Percentiles rank a stretch among this genome's conserved stretches.
These are phyloP conservation scores for Neocallimastix lanati DNA, from an alignment of 192 early-diverging fungal genomes.

Conservation along the genomic window DNA sequence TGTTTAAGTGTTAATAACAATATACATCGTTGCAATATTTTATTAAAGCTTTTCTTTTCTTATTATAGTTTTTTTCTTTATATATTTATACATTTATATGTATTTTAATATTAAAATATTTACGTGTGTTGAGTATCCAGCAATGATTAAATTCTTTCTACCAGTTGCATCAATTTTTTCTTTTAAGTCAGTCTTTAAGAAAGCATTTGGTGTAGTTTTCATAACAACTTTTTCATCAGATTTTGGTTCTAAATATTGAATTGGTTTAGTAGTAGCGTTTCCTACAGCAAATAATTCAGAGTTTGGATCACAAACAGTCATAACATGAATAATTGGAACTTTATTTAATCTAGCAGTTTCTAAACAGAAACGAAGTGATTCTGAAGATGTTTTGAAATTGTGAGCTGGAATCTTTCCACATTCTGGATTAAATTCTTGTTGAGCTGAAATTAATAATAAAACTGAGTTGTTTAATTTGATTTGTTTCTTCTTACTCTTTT, in stretches of 20 bases:
- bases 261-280: background rate
- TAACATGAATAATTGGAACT: background rate
- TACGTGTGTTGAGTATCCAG: background rate
- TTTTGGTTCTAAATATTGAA: background rate
- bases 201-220: background rate
- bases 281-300: background rate
- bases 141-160: background rate
- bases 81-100: too few species aligned
- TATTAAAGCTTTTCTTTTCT: too few species aligned
- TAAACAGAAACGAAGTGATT: background rate
- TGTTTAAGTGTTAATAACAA: too few species aligned
- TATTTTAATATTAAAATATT: background rate
- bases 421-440: background rate
- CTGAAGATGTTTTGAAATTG: background rate
- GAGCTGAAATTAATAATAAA: background rate
- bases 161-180: background rate
- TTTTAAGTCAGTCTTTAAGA: background rate
- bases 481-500: background rate
- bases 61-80: too few species aligned
- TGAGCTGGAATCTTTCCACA: background rate
- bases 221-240: background rate
- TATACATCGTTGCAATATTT: too few species aligned
- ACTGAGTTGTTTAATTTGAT: background rate
- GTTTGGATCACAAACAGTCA: background rate
- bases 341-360: background rate